Percentiles rank a stretch among this genome's conserved stretches.
phyloP scores from a whole-genome alignment of 2,329 filamentous ascomycete species.

The Leptographium radiaticola region DNA sequence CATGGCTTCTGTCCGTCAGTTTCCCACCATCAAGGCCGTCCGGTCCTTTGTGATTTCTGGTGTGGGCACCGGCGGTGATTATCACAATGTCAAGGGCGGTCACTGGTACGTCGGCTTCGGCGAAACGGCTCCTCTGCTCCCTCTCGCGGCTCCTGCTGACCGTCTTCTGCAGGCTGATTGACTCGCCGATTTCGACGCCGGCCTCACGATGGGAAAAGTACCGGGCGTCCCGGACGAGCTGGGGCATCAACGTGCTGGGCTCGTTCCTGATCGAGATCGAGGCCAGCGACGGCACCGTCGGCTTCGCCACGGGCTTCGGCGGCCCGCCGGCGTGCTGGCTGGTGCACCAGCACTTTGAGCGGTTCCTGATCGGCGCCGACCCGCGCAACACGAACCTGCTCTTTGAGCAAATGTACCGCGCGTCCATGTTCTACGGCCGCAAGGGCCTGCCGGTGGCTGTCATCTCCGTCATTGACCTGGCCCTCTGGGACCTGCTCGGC shows the following conservation, averaged over 20 bases:
- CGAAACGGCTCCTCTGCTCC: not conserved
- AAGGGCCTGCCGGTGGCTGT: slow-evolving; percentile 83
- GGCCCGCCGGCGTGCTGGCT: slow-evolving; percentile 89
- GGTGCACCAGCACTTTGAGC: slow-evolving; percentile 82
- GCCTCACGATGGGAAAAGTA: slow-evolving; percentile 86
- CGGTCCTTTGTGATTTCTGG: slow-evolving; percentile 61
- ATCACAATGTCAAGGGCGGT: slow-evolving; percentile 77
- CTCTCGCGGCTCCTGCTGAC: too few species aligned
- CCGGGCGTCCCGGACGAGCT: slow-evolving; percentile 74
- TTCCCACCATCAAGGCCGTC: slow-evolving; percentile 65
- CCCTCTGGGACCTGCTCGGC: slow-evolving; percentile 82
- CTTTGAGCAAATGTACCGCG: slow-evolving; percentile 94
- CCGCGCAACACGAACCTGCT: slow-evolving; percentile 82
- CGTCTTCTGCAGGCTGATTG: slow-evolving; percentile 58
- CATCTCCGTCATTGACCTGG: slow-evolving; percentile 89
- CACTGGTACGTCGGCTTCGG: slow-evolving; percentile 39
- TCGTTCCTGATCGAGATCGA: slow-evolving; percentile 88
- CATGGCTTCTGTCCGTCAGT: slow-evolving; percentile 40
- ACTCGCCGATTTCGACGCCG: slow-evolving; percentile 82
- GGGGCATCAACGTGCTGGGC: slow-evolving; percentile 90
- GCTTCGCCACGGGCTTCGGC: slow-evolving; percentile 76
- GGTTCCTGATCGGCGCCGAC: slow-evolving; percentile 80
- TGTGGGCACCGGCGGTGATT: slow-evolving; percentile 56
- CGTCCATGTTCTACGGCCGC: slow-evolving; percentile 90
- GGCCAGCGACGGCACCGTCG: slow-evolving; percentile 79